Evolutionary conservation across 192 early-diverging fungal species (phyloP), one percentile per base, ranked within the genome.

Genomic region (Irineochytrium annulatum): DNA sequence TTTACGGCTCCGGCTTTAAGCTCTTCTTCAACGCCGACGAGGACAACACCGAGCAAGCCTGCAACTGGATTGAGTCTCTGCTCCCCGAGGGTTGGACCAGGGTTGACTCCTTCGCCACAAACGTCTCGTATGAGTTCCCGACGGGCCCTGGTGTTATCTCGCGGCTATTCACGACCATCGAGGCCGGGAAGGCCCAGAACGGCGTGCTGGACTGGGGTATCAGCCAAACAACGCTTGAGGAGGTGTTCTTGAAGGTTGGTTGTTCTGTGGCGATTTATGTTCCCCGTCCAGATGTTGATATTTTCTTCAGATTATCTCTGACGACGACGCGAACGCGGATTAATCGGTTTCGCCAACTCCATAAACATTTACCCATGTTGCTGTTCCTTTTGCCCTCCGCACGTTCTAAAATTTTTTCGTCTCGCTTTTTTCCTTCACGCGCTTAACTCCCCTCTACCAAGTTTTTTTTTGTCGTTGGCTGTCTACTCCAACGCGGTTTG

Each of bases 171-270:
- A 62, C 67, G 32, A 52, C 73, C 48, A 73, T 89, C 35, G 78
- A 83, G 60, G 61, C 52, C 8, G 45, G 79, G 19, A 78, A 82
- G 59, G 62, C 69, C 5, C 48, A 71, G 32, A 35, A 82, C 52
- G 86, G 84, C 14, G 79, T 90, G 51, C 67, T 79, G 46, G 84
- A 89, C 68, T 90, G 86, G 85, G 86, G 84, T 29, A 63, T 90
- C 37, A 74, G 69, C 28, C 83, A 88, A 67, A 83, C 85, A 14
- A 78, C 80, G 14, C 56, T 89, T 27, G 87, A 89, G 60, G 86
- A 87, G 60, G 83, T 87, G 17, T 86, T 87, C 62, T 71, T 89
- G 66, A 68, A 73, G 27, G 70, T 85, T 24, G 20, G 2, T 16
- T 43, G 20, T 51, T 51, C 24, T 22, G 16, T 51, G 20, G 49